Conservation (phyloP, 1,284 basidiomycete species). For the Ceratobasidium sp. region DNA sequence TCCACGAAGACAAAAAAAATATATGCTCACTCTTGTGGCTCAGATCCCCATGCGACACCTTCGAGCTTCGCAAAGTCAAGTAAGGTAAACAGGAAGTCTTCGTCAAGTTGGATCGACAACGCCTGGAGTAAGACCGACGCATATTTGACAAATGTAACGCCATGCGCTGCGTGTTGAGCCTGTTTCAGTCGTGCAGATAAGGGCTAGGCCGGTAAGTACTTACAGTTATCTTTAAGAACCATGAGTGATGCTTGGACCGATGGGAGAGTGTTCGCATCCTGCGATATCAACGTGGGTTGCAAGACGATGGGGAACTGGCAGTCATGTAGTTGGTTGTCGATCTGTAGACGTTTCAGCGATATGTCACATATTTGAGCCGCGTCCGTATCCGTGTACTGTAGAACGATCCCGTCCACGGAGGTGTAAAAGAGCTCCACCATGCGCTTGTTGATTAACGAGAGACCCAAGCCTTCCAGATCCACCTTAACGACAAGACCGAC, state of each 20-base stretch:
- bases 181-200: not conserved
- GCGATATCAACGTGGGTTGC: constrained; percentile 91
- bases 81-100: constrained; percentile 93
- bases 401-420: constrained; percentile 78
- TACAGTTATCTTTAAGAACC: constrained; percentile 92
- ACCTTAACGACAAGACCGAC: constrained; percentile 74
- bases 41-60: constrained; percentile 86
- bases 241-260: constrained; percentile 89
- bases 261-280: constrained; percentile 82
- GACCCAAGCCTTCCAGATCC: constrained; percentile 88
- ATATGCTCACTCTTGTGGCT: constrained; percentile 66
- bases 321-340: constrained; percentile 98
- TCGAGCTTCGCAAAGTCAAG: constrained; percentile 92
- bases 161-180: constrained; percentile 62
- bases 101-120: constrained; percentile 93
- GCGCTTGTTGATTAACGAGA: constrained; percentile 89
- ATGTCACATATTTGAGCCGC: constrained; percentile 83
- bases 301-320: constrained; percentile 95
- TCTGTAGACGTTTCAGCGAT: constrained; percentile 88
- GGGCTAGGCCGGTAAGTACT: constrained; percentile 44
- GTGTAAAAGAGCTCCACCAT: constrained; percentile 92
- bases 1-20: not conserved
- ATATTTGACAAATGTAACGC: constrained; percentile 96
- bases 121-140: constrained; percentile 94
- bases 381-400: constrained; percentile 86